These are phyloP conservation scores for Fraxinus latifolia DNA, from an alignment of 305 asterid species.

Conservation along the genomic window DNA sequence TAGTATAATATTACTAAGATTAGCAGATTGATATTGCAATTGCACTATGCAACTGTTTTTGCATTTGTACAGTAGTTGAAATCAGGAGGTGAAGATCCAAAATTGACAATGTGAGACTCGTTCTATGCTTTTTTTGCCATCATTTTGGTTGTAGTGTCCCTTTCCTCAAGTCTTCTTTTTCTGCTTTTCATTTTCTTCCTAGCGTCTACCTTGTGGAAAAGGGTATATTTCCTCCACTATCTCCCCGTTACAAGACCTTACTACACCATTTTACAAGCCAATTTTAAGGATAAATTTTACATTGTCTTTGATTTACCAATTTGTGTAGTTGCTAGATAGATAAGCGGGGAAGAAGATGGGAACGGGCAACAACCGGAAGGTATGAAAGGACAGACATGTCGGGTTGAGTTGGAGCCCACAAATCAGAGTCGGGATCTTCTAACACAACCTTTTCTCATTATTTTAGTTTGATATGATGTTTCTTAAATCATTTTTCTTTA, in stretches of 20 bases:
- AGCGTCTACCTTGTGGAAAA: constrained; percentile 5
- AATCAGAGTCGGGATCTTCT: constrained; percentile 51
- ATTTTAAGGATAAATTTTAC: neutral
- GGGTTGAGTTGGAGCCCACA: constrained; percentile 51
- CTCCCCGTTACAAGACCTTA: neutral
- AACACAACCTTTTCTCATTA: constrained; percentile 23
- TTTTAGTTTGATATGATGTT: constrained; percentile 24
- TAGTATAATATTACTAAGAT: constrained; percentile 11
- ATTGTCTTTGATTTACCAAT: neutral
- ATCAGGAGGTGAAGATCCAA: constrained; percentile 16
- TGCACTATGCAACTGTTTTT: constrained; percentile 16
- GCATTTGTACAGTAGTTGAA: constrained; percentile 38
- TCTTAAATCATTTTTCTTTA: constrained; percentile 2
- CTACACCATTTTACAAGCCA: neutral
- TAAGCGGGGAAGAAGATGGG: neutral
- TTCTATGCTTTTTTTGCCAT: constrained; percentile 6
- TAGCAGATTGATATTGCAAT: constrained; percentile 14
- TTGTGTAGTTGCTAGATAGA: neutral
- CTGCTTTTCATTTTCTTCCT: constrained; percentile 13
- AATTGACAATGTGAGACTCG: constrained; percentile 9
- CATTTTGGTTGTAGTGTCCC: neutral
- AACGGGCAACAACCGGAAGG: constrained; percentile 33
- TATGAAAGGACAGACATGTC: constrained; percentile 39
- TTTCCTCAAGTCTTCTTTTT: neutral
- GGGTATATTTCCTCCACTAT: neutral